Base-by-base conservation (phyloP, 2,329 filamentous ascomycete genomes). In the Stagonosporopsis tanaceti region DNA sequence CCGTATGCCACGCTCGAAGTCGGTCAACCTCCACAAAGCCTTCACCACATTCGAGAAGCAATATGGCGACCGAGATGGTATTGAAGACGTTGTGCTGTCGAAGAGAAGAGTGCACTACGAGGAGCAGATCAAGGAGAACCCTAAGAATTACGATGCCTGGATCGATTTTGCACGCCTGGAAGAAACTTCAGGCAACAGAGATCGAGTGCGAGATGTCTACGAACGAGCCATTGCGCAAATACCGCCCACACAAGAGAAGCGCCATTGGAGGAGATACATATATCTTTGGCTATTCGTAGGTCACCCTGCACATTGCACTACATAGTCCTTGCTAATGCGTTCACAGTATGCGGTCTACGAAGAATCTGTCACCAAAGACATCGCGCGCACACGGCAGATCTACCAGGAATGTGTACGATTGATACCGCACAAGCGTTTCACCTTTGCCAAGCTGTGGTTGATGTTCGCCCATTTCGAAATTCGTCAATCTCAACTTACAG, bases 1-100 rank as follows among this genome's bases (percentile, higher is more conserved):
- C 76, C 90, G 94, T 50, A 85, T 99, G 61, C 91, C 95, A 11
- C 87, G 95, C 22, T 96, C 92, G 12, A 93, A 90, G 75, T 95
- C 94, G 1, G 88, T 89, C 77, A 82, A 84, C 14, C 83, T 99
- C 8, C 94, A 99, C 80, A 96, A 96, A 74, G 89, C 93, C 14
- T 99, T 98, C 75, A 98, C 94, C 0, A 94, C 91, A 0, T 99
- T 99, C 67, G 95, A 99, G 78, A 99, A 99, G 80, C 95, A 99
- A 70, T 99, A 92, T 73, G 95, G 95, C 62, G 93, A 98, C 75
- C 85, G 86, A 53, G 92, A 97, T 68, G 95, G 95, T 4, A 92
- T 99, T 2, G 94, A 98, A 70, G 92, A 98, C 74, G 93, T 98
- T 8, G 92, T 99, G 28, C 76, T 98, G n/a, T 93, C 93, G 15